These are phyloP conservation scores for Favolaschia claudopus DNA, from an alignment of 768 basidiomycete species.

Conservation along the genomic window DNA sequence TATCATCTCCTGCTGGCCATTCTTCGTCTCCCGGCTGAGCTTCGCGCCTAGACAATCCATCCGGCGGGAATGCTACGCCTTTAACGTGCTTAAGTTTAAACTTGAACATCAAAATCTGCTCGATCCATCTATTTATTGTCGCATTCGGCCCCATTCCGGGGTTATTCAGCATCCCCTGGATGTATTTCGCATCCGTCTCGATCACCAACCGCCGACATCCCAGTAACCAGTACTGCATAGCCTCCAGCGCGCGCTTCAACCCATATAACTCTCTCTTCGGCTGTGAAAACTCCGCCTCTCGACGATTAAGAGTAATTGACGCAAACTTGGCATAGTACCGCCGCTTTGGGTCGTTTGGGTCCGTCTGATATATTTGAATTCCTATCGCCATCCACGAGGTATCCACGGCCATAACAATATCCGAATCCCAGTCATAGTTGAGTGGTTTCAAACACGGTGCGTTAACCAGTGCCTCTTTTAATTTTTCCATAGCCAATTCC, in stretches of 20 bases:
- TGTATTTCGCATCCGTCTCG: constrained; percentile 42
- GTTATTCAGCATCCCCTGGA: constrained; percentile 43
- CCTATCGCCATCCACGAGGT: constrained; percentile 42
- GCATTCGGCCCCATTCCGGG: constrained; percentile 44
- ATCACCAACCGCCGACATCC: constrained; percentile 39
- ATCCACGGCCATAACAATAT: constrained; percentile 40
- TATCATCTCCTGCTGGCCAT: constrained; percentile 8
- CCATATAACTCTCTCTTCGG: constrained; percentile 51
- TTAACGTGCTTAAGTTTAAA: constrained; percentile 41
- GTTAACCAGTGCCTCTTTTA: constrained; percentile 21
- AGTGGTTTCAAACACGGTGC: constrained; percentile 37
- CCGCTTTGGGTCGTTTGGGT: constrained; percentile 25
- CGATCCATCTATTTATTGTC: constrained; percentile 47
- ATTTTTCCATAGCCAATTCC: constrained; percentile 27
- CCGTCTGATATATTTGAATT: constrained; percentile 44
- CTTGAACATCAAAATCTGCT: constrained; percentile 39
- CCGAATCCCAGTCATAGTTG: constrained; percentile 34
- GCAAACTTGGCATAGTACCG: constrained; percentile 42
- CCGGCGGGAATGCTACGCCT: constrained; percentile 34
- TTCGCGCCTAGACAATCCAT: constrained; percentile 39
- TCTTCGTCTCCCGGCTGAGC: constrained; percentile 25
- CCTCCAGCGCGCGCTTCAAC: constrained; percentile 33
- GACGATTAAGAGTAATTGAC: constrained; percentile 45
- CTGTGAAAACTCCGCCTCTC: constrained; percentile 44
- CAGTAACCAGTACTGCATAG: constrained; percentile 26